Conservation (phyloP, 1,284 basidiomycete species). For the Tranzscheliella williamsii region DNA sequence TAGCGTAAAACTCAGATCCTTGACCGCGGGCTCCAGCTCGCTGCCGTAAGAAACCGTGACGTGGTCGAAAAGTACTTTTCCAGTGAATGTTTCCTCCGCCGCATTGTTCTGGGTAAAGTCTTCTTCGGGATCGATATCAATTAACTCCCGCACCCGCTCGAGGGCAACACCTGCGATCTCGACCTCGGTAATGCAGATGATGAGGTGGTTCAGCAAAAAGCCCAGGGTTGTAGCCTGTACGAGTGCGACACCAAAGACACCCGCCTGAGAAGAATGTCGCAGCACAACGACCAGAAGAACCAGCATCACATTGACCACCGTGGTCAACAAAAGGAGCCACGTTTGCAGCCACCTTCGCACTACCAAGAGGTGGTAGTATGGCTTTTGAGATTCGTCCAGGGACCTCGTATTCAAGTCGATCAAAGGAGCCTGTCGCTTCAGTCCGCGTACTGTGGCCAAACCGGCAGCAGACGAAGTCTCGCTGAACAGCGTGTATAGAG, state of each 20-base stretch:
- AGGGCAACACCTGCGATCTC: slow-evolving; percentile 61
- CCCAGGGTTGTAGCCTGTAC: slow-evolving; percentile 47
- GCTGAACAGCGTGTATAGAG: slow-evolving; percentile 39
- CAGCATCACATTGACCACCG: slow-evolving; percentile 34
- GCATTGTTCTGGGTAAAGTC: neutral
- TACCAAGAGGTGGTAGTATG: slow-evolving; percentile 37
- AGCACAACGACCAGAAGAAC: slow-evolving; percentile 41
- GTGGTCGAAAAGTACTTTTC: slow-evolving; percentile 27
- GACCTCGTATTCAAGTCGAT: slow-evolving; percentile 25
- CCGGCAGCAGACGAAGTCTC: slow-evolving; percentile 40
- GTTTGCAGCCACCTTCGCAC: slow-evolving; percentile 50
- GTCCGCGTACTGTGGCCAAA: slow-evolving; percentile 40
- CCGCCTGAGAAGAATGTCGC: slow-evolving; percentile 30
- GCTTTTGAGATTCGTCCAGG: slow-evolving; percentile 34
- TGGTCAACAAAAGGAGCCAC: slow-evolving; percentile 32
- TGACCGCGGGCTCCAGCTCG: slow-evolving; percentile 36
- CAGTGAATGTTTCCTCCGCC: slow-evolving; percentile 2
- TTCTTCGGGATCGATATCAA: slow-evolving; percentile 39
- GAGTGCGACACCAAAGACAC: slow-evolving; percentile 58
- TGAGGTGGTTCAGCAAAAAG: slow-evolving; percentile 20
- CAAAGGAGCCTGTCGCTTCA: slow-evolving; percentile 23
- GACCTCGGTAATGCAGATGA: slow-evolving; percentile 55
- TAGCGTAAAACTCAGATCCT: slow-evolving; percentile 33
- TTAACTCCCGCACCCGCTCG: slow-evolving; percentile 58
- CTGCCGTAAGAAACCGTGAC: slow-evolving; percentile 30